Base-by-base conservation (phyloP, 1,284 basidiomycete species). In the Ganoderma sinense region DNA sequence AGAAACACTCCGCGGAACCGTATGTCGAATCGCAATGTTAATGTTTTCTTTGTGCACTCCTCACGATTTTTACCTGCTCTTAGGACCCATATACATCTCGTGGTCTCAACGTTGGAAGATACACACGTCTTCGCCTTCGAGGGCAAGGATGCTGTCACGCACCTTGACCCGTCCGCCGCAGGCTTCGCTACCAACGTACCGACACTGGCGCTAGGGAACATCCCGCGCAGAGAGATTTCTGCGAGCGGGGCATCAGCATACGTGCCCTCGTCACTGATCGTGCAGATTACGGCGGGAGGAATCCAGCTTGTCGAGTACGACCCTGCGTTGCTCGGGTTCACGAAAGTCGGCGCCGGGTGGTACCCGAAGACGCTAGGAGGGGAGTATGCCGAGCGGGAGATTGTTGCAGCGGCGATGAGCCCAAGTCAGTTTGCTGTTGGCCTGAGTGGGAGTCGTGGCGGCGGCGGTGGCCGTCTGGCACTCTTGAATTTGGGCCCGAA, bases 391-490 rank as follows among this genome's bases (percentile, higher is more conserved):
- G 83, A 84, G 55, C 80, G 79, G 39, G 83, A 86, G 71, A 86
- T 96, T 33, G 90, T 94, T 4, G 87, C 89, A 2, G 95, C 92
- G 0, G 87, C 87, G 69, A 83, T 94, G 61, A 90, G 88, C 71
- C 82, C 85, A 0, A 89, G 88, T 55, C 89, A 92, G 76, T 80
- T 94, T n/a, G 80, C 91, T 1, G 75, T 97, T 7, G 94, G 88
- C 0, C 78, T 92, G 39, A 87, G 82, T 64, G 40, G 40, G 6
- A 92, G 92, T 0, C 80, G 79, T 48, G 29, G 29, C 6, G 29
- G 53, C 29, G 87, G 87, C 6, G 92, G 92, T 0, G 92, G 92
- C 0, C 80, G 79, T 45, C 74, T 96, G 8, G 78, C 84, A 0
- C 75, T 88, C 2, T 82, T 96, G 56, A 85, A 83, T 20, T 79